Evolutionary conservation across 257 asterid species (phyloP), one percentile per base, ranked within the genome.

Genomic region (Plantago ovata): DNA sequence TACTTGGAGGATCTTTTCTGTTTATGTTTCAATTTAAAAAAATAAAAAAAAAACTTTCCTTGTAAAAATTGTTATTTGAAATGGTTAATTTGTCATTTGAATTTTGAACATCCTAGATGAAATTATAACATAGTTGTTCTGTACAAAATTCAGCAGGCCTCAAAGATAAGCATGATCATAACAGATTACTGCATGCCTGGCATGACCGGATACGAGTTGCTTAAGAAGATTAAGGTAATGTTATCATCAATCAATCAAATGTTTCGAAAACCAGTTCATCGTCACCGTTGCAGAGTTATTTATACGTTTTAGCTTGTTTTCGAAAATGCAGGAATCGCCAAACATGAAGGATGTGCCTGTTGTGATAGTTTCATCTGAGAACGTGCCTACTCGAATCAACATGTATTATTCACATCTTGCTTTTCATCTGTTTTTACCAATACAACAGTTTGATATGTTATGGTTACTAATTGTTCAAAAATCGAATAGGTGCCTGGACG

Each of bases 121-220:
- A 4, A 28, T 6, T 28, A 28, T 28, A 28, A 28, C 1, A 3
- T 28, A 1, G 36, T 4, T 28, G 36, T 28, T 28, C 3, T 47
- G 4, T 10, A 13, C 32, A 4, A 21, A 21, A 38, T 65, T 32
- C 41, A 20, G 20, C 75, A 80, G 81, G 77, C 66, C 13, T 61
- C 77, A 52, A 81, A 81, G 80, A 75, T 84, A 58, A 84, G 70
- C 60, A 62, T 84, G 82, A 81, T 84, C 24, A 81, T 83, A 46
- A 83, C 87, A 45, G 88, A 80, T 56, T 81, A 84, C 53, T 80
- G 88, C 71, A 84, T 84, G 93, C 93, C 93, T 0, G 93, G 79
- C 32, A 84, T 84, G 93, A 74, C 77, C 4, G 93, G 93, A 43
- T 84, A 78, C 38, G 93, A 84, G 50, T 71, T 84, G 24, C 88